A percentile compares a stretch with the other conserved stretches of the same genome.
Conservation (phyloP, 1,139 yeast species). For the Geotrichum citri-aurantii region DNA sequence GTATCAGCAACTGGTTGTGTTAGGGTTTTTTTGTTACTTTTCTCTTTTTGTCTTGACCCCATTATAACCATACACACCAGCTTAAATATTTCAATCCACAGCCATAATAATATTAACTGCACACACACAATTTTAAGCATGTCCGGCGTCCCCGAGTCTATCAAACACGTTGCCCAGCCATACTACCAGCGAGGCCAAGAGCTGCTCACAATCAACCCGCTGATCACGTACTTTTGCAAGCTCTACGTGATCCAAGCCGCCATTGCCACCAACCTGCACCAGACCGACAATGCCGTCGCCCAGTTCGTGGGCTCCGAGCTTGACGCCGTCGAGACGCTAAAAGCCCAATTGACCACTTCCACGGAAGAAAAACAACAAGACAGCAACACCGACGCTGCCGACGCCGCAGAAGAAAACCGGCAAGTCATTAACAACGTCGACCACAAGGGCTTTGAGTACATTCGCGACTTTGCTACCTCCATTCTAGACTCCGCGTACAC, state of each 20-base stretch:
- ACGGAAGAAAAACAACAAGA: conserved; percentile 55
- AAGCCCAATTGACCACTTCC: conserved; percentile 35
- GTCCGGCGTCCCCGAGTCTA: background rate
- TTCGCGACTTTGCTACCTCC: background rate
- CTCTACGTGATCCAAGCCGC: conserved; percentile 64
- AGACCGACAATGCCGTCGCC: conserved; percentile 48
- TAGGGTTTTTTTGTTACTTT: background rate
- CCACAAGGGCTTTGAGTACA: background rate
- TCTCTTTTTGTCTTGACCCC: background rate
- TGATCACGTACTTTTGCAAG: conserved; percentile 20
- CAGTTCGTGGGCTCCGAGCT: conserved; percentile 52
- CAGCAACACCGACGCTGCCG: conserved; percentile 46
- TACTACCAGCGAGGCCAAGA: conserved; percentile 13
- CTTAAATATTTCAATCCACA: too few relatives aligned
- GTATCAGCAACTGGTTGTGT: background rate
- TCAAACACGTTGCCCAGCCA: background rate
- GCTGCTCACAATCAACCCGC: conserved; percentile 14
- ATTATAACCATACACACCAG: too few relatives aligned
- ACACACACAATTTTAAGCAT: background rate
- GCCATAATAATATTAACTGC: too few relatives aligned
- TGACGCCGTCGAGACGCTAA: conserved; percentile 56
- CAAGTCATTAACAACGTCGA: conserved; percentile 22
- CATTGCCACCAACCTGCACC: conserved; percentile 53
- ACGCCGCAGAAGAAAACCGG: conserved; percentile 31
- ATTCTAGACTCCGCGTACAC: background rate